Base-by-base conservation (phyloP, 139 green algal genomes). In the Ostreobium quekettii region DNA sequence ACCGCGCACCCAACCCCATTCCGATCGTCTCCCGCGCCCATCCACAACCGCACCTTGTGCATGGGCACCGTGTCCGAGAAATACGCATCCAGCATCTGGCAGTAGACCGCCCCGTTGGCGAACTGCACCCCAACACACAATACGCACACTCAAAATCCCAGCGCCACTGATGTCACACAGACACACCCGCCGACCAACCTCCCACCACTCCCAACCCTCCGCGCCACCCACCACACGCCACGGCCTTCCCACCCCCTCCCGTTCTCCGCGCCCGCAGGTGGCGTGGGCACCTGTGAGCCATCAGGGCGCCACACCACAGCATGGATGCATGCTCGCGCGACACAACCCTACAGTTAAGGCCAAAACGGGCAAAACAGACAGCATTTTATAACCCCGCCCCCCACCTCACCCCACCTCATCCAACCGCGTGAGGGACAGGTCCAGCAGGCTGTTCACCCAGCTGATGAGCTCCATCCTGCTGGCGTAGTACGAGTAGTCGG, bases 391-490 rank as follows among this genome's bases (percentile, higher is more conserved):
- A 1, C 1, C 26, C 5, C 7, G 1, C 3, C 28, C 3, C 28
- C n/a, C 2, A n/a, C n/a, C n/a, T n/a, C n/a, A n/a, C n/a, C n/a
- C n/a, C 48, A 93, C 89, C 78, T 96, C 82, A 67, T 96, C 91
- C 4, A 97, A 85, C 57, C 90, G 91, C 35, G 71, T 78, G 24
- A 97, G 61, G 15, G 81, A 80, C 22, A 97, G 70, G 7, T 79
- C 62, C 26, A 97, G 76, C 1, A 87, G 80, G 2, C 38, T 73
- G 71, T 97, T 97, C 22, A 96, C 81, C 91, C 92, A 97, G 24
- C 80, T 66, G 47, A 97, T 72, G 4, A 97, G 73, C 46, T 93
- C 88, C 0, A 59, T 75, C 29, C 87, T 86, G 58, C 87, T 79
- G 2, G 73, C 72, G 58, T 85, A 82, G 42, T 68, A 68, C n/a